Evolutionary conservation across 2,329 filamentous ascomycete species (phyloP), one percentile per base, ranked within the genome.

Genomic region (Paecilomyces fulvus): DNA sequence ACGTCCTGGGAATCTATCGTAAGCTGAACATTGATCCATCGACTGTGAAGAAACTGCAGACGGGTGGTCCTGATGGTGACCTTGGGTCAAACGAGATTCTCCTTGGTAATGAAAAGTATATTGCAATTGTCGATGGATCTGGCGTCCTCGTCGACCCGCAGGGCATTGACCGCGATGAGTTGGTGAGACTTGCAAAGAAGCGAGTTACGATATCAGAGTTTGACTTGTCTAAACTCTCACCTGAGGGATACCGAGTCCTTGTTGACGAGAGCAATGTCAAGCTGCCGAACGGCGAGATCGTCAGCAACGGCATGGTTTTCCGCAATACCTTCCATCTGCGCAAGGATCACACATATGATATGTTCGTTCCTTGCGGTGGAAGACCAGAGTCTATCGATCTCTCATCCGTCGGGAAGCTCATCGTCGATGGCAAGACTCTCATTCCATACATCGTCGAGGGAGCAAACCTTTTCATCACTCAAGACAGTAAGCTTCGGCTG

Each of bases 371-470:
- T 30, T 99, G 94, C 65, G 94, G 94, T 77, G 94, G 94, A 56
- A 89, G 94, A 23, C 94, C 94, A 1, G 94, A 97, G 75, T 96
- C 92, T 1, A 96, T 99, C 64, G 92, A 99, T 71, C 83, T 97
- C 57, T 87, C 89, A 56, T 90, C 87, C 7, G 92, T 92, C 59
- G 87, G 83, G 75, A 90, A 88, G 72, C 83, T 99, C 60, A 97
- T 99, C 74, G 85, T 87, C 70, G 85, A 96, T 60, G 91, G 92
- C 76, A 96, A 95, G 78, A 81, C 83, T 21, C 84, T 82, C 10
- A 88, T 99, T 59, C 92, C 92, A 0, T 99, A 95, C 77, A 94
- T 99, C 55, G 92, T 99, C 49, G 94, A 99, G 76, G 94, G 94
- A 54, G 94, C 94, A 74, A 99, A 97, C 73, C 80, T 99, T 55